Evolutionary conservation across 305 asterid genomes (phyloP).

Genomic region (Rubia tinctorum): DNA sequence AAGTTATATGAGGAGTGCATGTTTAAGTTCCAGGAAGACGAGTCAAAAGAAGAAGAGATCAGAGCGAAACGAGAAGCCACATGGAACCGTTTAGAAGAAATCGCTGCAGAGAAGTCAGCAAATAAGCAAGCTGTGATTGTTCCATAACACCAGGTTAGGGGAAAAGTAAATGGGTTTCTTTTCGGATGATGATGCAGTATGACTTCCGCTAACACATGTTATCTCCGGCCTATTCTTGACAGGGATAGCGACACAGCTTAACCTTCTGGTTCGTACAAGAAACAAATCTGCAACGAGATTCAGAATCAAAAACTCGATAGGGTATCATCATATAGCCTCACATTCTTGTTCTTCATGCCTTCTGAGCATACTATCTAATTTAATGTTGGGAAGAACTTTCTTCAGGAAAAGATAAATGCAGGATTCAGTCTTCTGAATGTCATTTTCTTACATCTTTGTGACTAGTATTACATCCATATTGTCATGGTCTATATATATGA

Average conservation of each 20-base stretch:
- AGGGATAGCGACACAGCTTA: background rate
- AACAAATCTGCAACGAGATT: background rate
- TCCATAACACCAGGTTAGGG: constrained; percentile 25
- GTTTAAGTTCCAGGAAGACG: constrained; percentile 61
- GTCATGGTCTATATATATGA: background rate
- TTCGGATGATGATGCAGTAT: background rate
- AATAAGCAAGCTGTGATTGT: constrained; percentile 56
- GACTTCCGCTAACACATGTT: background rate
- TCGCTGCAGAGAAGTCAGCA: constrained; percentile 45
- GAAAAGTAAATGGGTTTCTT: background rate
- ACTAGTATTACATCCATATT: background rate
- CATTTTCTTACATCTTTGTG: background rate
- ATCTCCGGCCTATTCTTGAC: constrained; percentile 2
- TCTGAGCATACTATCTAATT: background rate
- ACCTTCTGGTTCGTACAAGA: background rate
- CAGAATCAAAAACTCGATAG: background rate
- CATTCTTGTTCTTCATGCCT: background rate
- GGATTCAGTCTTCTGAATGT: background rate
- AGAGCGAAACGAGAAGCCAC: constrained; percentile 52
- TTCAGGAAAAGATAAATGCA: background rate
- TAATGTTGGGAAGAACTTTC: background rate
- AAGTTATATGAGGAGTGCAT: constrained; percentile 70
- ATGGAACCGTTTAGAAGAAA: constrained; percentile 67
- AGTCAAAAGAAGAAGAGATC: constrained; percentile 45
- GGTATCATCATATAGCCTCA: background rate